Base-by-base conservation (phyloP, 2,329 filamentous ascomycete genomes). In the Cercospora janseana region DNA sequence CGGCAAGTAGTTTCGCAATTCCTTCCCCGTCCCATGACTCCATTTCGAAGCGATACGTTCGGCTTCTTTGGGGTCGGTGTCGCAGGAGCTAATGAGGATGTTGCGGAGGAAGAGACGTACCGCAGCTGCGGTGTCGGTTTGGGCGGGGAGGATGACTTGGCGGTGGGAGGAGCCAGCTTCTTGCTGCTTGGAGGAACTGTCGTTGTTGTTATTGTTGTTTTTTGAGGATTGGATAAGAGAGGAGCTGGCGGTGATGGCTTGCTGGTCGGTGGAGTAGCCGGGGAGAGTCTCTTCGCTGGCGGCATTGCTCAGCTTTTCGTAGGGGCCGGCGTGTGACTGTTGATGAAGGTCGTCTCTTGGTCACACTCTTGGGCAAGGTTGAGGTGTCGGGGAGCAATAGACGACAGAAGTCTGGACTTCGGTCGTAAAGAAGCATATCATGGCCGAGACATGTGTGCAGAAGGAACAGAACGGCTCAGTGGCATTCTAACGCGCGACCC, bases 11-110 rank as follows among this genome's bases (percentile, higher is more conserved):
- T 29, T 47, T 2, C 27, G 44, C 4, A 60, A 28, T 23, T 60
- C 56, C 16, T 48, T 48, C n/a, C 58, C 58, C 1, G 51, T 56
- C 9, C 58, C 58, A 6, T 42, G 26, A 1, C 31, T 57, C 58
- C 58, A 60, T 27, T 45, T 46, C 2, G 50, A 13, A 4, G 57
- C 52, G 5, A 60, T 29, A 3, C 48, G 29, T 24, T 46, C 31
- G 4, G 55, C 50, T 15, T 41, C 42, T 26, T 20, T 28, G 16
- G 9, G 16, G 1, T 16, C 21, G 18, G 34, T 7, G 27, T 26
- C 24, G 35, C 32, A 32, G 6, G 23, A 15, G 8, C 20, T 37
- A 5, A n/a, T 41, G 8, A 48, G 3, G 21, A 41, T 34, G 18
- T 41, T 26, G 21, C 20, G 20, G n/a, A 48, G 18, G 20, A 40